Percentiles rank a stretch among this genome's conserved stretches.
Conservation (phyloP, 2,329 filamentous ascomycete genomes). For the Penicillium digitatum region DNA sequence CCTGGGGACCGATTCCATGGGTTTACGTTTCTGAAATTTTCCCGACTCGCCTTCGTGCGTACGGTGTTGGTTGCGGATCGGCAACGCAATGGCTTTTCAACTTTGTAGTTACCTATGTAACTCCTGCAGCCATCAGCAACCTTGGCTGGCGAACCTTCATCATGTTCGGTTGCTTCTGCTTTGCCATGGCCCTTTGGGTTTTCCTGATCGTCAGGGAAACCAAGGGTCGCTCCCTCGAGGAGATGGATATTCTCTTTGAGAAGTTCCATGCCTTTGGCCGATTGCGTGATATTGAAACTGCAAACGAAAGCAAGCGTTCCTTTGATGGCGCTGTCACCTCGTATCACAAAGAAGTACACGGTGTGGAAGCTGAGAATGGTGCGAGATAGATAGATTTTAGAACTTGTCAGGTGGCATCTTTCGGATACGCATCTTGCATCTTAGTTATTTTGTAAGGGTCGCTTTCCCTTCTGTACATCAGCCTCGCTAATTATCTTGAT, state of each 20-base stretch:
- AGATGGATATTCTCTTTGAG: neutral
- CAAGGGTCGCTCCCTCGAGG: neutral
- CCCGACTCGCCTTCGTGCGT: neutral
- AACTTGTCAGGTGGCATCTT: neutral
- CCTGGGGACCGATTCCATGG: slow-evolving; percentile 25
- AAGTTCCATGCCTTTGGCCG: neutral
- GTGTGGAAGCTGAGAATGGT: neutral
- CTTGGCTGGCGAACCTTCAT: neutral
- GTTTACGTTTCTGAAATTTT: neutral
- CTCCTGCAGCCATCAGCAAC: neutral
- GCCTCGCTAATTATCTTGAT: neutral
- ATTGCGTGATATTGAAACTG: neutral
- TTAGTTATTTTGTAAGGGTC: neutral
- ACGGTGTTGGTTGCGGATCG: neutral
- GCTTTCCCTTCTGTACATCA: neutral
- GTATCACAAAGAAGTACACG: neutral
- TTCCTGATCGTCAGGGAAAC: neutral
- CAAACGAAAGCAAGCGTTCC: neutral
- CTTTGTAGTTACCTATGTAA: neutral
- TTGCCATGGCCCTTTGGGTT: neutral
- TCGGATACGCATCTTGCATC: neutral
- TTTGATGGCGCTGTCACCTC: neutral
- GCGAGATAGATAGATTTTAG: neutral
- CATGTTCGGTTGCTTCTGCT: neutral
- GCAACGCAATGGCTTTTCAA: neutral